Percentiles rank a stretch among this genome's conserved stretches.
Conservation (phyloP, 192 early-diverging fungal species). For the Backusella psychrophila region DNA sequence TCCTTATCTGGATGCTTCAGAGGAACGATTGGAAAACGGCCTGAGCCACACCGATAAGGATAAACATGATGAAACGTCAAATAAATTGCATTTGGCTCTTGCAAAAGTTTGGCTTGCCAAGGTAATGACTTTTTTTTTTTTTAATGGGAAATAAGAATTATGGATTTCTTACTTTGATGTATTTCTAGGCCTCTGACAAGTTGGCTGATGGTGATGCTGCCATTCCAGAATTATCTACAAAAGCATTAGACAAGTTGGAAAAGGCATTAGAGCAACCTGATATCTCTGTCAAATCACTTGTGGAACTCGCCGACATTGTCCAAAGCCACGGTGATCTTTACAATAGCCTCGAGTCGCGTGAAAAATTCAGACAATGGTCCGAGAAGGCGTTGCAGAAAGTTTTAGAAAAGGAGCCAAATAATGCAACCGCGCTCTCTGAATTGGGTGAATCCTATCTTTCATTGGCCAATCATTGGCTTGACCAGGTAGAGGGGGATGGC, state of each 20-base stretch:
- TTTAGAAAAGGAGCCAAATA: background rate
- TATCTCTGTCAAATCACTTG: background rate
- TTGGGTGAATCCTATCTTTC: constrained; percentile 26
- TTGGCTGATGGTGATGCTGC: background rate
- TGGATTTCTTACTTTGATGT: background rate
- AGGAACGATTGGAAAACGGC: constrained; percentile 29
- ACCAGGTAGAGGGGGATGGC: constrained; percentile 14
- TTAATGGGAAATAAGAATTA: background rate
- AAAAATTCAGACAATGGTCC: constrained; percentile 19
- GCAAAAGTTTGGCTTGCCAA: constrained; percentile 26
- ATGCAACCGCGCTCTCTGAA: constrained; percentile 22
- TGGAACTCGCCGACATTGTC: constrained; percentile 20
- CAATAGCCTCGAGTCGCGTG: background rate
- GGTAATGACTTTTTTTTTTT: constrained; percentile 5
- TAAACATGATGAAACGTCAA: background rate
- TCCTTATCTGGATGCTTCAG: constrained; percentile 34
- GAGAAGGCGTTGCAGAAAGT: constrained; percentile 5
- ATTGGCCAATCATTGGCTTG: constrained; percentile 28
- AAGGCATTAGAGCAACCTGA: background rate
- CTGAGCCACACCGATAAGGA: constrained; percentile 12
- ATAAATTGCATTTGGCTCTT: constrained; percentile 4
- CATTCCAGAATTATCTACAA: constrained; percentile 12
- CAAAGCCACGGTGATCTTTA: constrained; percentile 30
- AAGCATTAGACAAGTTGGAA: constrained; percentile 11
- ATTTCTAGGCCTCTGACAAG: background rate